Conservation (phyloP, 1,284 basidiomycete genomes). For the Austroboletus novae-zelandiae region DNA sequence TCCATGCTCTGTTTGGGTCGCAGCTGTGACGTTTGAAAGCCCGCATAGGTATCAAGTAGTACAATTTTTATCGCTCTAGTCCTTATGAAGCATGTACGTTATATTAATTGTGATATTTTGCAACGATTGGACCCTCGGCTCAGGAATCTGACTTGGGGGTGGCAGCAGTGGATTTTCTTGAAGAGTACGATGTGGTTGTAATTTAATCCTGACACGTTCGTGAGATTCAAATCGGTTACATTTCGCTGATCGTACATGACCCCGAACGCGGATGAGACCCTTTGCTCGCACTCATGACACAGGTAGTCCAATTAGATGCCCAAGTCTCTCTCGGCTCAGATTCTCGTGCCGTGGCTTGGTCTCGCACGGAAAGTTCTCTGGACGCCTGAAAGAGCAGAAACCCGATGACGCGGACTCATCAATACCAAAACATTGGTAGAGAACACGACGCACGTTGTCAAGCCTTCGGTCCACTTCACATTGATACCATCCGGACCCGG, state of each 20-base stretch:
- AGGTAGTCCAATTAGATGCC: constrained; percentile 8
- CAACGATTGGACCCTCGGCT: constrained; percentile 9
- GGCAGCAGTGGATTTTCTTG: no score
- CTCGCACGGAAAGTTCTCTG: constrained; percentile 14
- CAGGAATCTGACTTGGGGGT: no score
- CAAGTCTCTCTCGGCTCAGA: constrained; percentile 10
- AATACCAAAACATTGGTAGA: no score
- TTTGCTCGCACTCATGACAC: constrained; percentile 1
- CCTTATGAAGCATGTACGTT: constrained; percentile 16
- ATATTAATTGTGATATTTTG: constrained; percentile 9
- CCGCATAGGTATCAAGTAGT: not conserved
- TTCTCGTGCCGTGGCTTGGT: constrained; percentile 12
- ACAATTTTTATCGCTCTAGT: constrained; percentile 9
- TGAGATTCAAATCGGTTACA: no score
- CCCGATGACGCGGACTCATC: not conserved
- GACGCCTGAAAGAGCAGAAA: constrained; percentile 6
- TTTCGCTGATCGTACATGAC: no score
- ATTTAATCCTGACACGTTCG: no score
- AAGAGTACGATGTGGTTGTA: no score
- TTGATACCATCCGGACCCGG: constrained; percentile 22
- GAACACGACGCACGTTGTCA: constrained; percentile 24
- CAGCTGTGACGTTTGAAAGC: not conserved
- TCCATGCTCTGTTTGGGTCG: not conserved
- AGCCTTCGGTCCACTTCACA: constrained; percentile 21
- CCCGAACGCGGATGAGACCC: not conserved